A percentile compares a stretch with the other conserved stretches of the same genome.
These are phyloP conservation scores for Coccinonectria pachysandricola DNA, from an alignment of 2,329 filamentous ascomycete genomes.

Conservation along the genomic window DNA sequence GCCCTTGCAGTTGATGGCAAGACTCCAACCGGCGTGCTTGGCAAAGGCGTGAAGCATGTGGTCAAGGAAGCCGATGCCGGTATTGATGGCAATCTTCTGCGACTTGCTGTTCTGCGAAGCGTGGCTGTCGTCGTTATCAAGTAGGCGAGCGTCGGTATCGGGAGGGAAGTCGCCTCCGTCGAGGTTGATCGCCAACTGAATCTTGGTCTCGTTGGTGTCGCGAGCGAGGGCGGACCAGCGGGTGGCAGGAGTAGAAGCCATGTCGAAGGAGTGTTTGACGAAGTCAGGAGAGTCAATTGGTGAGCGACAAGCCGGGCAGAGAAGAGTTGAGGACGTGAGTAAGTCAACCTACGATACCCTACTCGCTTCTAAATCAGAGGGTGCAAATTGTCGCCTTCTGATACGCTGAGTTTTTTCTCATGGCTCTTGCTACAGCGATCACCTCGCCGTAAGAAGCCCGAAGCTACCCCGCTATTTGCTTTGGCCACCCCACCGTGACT, in stretches of 20 bases:
- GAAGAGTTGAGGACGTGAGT: constrained; percentile 2
- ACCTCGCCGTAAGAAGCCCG: constrained; percentile 6
- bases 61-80: constrained; percentile 94
- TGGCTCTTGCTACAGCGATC: constrained; percentile 5
- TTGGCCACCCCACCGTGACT: constrained; percentile 14
- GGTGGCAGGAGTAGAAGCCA: constrained; percentile 20
- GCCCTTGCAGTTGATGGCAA: constrained; percentile 72
- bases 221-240: constrained; percentile 74
- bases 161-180: constrained; percentile 75
- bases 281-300: constrained; percentile 6
- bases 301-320: not conserved
- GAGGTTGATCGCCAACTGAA: constrained; percentile 83
- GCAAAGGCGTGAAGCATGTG: constrained; percentile 97
- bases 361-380: constrained; percentile 20
- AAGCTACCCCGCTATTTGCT: constrained; percentile 22
- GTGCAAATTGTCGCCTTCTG: constrained; percentile 17
- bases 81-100: constrained; percentile 80
- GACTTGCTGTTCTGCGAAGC: constrained; percentile 75
- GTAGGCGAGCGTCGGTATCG: constrained; percentile 47
- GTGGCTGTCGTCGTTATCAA: constrained; percentile 49
- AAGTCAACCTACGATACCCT: constrained; percentile 5
- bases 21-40: constrained; percentile 91
- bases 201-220: constrained; percentile 97
- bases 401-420: constrained; percentile 17
- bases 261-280: constrained; percentile 5